Percentiles rank a stretch among this genome's conserved stretches.
phyloP scores from a whole-genome alignment of 306 rosid species.

The Glycyrrhiza uralensis region DNA sequence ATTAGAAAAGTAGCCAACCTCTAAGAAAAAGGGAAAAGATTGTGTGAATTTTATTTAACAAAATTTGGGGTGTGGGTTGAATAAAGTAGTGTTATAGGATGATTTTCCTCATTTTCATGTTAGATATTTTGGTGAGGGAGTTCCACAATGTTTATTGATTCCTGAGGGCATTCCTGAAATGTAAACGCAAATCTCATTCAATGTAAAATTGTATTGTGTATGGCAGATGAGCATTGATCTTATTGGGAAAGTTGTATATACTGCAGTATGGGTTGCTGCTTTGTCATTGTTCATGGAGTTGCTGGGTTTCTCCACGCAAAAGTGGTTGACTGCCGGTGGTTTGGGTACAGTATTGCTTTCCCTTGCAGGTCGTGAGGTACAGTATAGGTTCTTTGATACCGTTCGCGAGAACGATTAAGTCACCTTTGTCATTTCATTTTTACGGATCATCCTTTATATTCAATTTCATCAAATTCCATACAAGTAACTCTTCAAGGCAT shows the following conservation, averaged over 20 bases:
- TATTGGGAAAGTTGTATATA: constrained; percentile 82
- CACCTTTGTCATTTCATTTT: constrained; percentile 10
- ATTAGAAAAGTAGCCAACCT: background rate
- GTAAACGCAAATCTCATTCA: background rate
- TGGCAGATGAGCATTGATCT: constrained; percentile 84
- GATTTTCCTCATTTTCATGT: background rate
- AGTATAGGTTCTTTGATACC: constrained; percentile 26
- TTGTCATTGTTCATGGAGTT: constrained; percentile 92
- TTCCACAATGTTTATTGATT: background rate
- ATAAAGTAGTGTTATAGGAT: background rate
- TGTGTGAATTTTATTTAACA: background rate
- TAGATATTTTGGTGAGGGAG: constrained; percentile 2
- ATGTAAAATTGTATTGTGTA: constrained; percentile 39
- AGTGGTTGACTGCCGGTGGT: constrained; percentile 98
- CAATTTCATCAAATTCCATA: constrained; percentile 6
- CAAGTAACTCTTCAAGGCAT: constrained; percentile 19
- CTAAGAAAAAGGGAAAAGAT: background rate
- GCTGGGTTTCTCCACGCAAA: constrained; percentile 91
- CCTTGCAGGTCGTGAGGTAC: constrained; percentile 98
- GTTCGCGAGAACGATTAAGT: background rate
- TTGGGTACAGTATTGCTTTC: constrained; percentile 90
- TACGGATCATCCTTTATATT: constrained; percentile 11
- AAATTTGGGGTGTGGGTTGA: background rate
- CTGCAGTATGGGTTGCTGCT: constrained; percentile 98
- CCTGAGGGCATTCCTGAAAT: constrained; percentile 33